Percentiles rank a stretch among this genome's conserved stretches.
These are phyloP conservation scores for Phytophthora hibernalis DNA, from an alignment of 352 stramenopile genomes.

Conservation along the genomic window DNA sequence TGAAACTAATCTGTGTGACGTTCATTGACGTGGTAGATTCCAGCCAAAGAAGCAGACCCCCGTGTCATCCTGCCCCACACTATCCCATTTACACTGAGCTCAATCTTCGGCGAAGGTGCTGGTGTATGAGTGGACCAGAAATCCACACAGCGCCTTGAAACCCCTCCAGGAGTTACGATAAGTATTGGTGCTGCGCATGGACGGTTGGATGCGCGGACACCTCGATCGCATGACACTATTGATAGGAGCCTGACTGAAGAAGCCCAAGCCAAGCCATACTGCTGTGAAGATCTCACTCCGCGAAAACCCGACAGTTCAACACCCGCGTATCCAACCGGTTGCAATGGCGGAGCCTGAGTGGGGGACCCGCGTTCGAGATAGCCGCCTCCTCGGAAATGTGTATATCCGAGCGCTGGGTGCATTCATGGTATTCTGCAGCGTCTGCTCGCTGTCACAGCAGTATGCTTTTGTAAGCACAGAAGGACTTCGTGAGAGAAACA, in stretches of 20 bases:
- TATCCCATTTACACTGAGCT: conserved; percentile 9
- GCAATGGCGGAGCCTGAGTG: conserved; percentile 27
- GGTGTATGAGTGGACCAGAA: neutral
- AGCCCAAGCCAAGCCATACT: neutral
- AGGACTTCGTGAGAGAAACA: conserved; percentile 6
- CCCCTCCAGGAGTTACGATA: conserved; percentile 18
- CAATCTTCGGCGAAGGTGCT: conserved; percentile 18
- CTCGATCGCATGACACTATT: conserved; percentile 31
- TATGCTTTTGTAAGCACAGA: conserved; percentile 29
- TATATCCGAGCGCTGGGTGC: conserved; percentile 38
- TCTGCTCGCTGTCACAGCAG: conserved; percentile 37
- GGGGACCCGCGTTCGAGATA: conserved; percentile 33
- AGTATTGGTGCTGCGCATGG: neutral
- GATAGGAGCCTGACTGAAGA: conserved; percentile 15
- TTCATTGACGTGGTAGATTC: conserved; percentile 20
- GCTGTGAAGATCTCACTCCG: conserved; percentile 10
- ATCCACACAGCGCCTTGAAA: conserved; percentile 14
- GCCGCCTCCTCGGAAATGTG: conserved; percentile 48
- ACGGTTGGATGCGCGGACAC: conserved; percentile 1
- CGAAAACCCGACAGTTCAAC: conserved; percentile 24
- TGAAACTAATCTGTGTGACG: conserved; percentile 22
- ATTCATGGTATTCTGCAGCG: conserved; percentile 39
- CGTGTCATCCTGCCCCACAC: neutral
- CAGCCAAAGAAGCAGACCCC: neutral
- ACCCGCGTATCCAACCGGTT: conserved; percentile 36